A percentile compares a stretch with the other conserved stretches of the same genome.
Evolutionary conservation across 179 eudicot genomes (phyloP).

Genomic region (Vitellaria paradoxa): DNA sequence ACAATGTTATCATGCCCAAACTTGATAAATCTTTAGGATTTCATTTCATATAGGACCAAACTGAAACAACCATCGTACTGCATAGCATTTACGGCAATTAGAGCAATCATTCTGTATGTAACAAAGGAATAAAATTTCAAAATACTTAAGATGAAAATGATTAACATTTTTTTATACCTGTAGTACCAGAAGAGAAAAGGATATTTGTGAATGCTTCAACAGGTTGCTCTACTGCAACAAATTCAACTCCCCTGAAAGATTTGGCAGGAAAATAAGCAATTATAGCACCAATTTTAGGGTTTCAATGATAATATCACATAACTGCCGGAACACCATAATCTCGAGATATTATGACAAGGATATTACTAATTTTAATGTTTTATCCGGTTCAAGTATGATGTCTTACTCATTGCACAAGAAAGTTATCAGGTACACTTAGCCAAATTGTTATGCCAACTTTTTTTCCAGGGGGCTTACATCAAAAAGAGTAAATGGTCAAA

Average conservation of each 20-base stretch:
- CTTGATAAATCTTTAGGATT: not conserved
- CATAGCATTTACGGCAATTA: not conserved
- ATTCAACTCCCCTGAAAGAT: slow-evolving; percentile 62
- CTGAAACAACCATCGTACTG: not conserved
- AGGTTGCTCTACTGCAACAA: slow-evolving; percentile 61
- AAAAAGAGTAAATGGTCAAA: slow-evolving; percentile 6
- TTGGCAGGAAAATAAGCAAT: slow-evolving; percentile 4
- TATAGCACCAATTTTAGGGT: not conserved
- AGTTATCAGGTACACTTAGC: not conserved
- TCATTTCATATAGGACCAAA: slow-evolving; percentile 4
- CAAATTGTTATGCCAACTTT: not conserved
- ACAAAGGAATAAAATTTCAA: not conserved
- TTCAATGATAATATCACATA: not conserved
- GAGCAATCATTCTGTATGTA: not conserved
- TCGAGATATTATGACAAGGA: not conserved
- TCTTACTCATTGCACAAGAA: not conserved
- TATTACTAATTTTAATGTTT: not conserved
- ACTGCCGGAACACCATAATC: not conserved
- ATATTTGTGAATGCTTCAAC: slow-evolving; percentile 80
- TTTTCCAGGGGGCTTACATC: not conserved
- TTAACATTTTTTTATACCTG: slow-evolving; percentile 45
- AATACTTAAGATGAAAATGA: not conserved
- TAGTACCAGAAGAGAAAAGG: slow-evolving; percentile 98
- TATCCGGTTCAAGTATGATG: not conserved
- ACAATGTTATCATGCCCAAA: not conserved